A percentile compares a stretch with the other conserved stretches of the same genome.
These are phyloP conservation scores for Asterophora lycoperdoides DNA, from an alignment of 768 basidiomycete species.

Conservation along the genomic window DNA sequence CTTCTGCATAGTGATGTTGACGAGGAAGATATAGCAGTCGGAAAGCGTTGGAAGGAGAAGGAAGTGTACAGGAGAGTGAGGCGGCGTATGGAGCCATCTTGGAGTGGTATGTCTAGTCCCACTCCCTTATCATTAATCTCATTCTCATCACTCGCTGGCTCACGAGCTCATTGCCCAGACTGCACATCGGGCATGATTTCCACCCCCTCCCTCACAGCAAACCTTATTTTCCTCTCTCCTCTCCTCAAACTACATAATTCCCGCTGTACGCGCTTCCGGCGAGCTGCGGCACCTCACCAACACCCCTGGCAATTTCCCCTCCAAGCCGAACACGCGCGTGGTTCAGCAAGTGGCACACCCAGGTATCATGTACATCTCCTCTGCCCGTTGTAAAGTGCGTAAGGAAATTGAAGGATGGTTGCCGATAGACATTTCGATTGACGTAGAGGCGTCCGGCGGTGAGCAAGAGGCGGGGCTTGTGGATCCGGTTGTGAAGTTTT, in stretches of 20 bases:
- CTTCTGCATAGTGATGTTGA: conserved; percentile 34
- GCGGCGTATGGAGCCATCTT: conserved; percentile 39
- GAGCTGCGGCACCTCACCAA: conserved; percentile 43
- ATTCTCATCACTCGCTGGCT: too few species aligned
- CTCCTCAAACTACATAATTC: conserved; percentile 40
- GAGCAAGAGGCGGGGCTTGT: conserved; percentile 47
- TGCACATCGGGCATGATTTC: conserved; percentile 50
- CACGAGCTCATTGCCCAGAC: conserved; percentile 30
- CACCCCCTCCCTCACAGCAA: conserved; percentile 40
- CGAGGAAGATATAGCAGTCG: conserved; percentile 22
- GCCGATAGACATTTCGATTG: too few species aligned
- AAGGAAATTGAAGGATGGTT: too few species aligned
- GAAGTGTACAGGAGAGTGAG: conserved; percentile 41
- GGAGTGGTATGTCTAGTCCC: conserved; percentile 27
- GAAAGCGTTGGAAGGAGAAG: conserved; percentile 36
- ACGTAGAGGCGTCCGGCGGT: too few species aligned
- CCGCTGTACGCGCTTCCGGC: conserved; percentile 47
- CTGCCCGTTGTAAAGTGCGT: too few species aligned
- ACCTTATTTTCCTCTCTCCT: too few species aligned
- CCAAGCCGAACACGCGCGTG: conserved; percentile 41
- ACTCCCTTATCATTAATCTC: too few species aligned
- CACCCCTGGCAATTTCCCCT: conserved; percentile 41
- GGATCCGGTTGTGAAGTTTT: conserved; percentile 51
- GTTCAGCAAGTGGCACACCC: conserved; percentile 51
- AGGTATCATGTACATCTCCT: conserved; percentile 44